A percentile compares a stretch with the other conserved stretches of the same genome.
phyloP scores from a whole-genome alignment of 228 moss, liverwort and hornwort species.

The Sphagnum magellanicum region DNA sequence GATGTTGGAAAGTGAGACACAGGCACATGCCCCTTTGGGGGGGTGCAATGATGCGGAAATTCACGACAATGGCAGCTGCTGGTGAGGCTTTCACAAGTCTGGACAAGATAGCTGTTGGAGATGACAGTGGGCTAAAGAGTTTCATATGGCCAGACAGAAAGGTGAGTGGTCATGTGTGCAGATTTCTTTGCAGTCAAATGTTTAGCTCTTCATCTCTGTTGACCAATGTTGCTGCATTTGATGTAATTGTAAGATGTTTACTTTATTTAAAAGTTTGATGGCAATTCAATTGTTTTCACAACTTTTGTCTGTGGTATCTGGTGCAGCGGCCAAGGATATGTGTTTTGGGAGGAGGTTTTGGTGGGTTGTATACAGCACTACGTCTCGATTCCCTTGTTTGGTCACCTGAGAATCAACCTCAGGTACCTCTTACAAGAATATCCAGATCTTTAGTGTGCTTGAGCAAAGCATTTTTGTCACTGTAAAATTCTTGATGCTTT shows the following conservation, averaged over 20 bases:
- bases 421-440: slow-evolving; percentile 28
- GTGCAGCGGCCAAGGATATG: slow-evolving; percentile 80
- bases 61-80: slow-evolving; percentile 6
- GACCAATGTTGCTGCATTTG: no score
- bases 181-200: no score
- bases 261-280: no score
- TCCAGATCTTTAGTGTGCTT: no score
- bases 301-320: no score
- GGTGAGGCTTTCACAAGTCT: slow-evolving; percentile 23
- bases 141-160: slow-evolving; percentile 65
- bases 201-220: no score
- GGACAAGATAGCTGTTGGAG: slow-evolving; percentile 21
- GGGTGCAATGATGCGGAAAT: slow-evolving; percentile 9
- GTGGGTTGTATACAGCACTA: slow-evolving; percentile 92
- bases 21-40: slow-evolving; percentile 21
- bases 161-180: slow-evolving; percentile 16
- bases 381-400: slow-evolving; percentile 83
- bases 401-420: slow-evolving; percentile 84
- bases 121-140: slow-evolving; percentile 30
- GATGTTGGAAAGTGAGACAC: slow-evolving; percentile 17
- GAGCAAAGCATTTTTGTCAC: no score
- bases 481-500: not conserved
- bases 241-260: no score
- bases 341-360: slow-evolving; percentile 94
- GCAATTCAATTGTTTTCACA: no score